A percentile compares a stretch with the other conserved stretches of the same genome.
These are phyloP conservation scores for Zoysia pacifica DNA, from an alignment of 176 grass and related monocot genomes.

Conservation along the genomic window DNA sequence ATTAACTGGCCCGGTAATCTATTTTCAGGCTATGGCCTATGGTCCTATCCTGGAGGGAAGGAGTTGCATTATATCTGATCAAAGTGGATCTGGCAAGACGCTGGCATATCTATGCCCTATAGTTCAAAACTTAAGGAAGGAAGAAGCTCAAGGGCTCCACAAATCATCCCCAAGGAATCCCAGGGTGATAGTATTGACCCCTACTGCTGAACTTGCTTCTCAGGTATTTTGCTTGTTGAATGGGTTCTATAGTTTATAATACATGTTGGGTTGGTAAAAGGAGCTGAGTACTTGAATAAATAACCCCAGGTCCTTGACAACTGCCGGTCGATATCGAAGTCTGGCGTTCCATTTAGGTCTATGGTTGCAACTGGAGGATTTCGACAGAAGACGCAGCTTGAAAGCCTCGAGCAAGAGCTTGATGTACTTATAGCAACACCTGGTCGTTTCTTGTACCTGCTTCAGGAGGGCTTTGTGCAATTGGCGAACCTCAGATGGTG, in stretches of 20 bases:
- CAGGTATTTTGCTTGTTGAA: conserved; percentile 50
- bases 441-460: conserved; percentile 81
- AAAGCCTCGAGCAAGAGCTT: conserved; percentile 79
- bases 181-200: conserved; percentile 75
- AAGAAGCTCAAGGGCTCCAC: conserved; percentile 61
- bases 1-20: neutral
- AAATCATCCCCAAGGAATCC: conserved; percentile 69
- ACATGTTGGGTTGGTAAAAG: neutral
- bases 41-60: no score
- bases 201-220: conserved; percentile 89
- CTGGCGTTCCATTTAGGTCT: conserved; percentile 83
- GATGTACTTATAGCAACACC: conserved; percentile 91
- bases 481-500: conserved; percentile 85
- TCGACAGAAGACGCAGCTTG: conserved; percentile 84
- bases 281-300: neutral
- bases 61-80: conserved; percentile 35
- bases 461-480: conserved; percentile 79
- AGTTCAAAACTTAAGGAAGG: conserved; percentile 40
- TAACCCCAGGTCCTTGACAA: conserved; percentile 73
- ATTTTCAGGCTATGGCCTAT: conserved; percentile 65
- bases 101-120: conserved; percentile 81
- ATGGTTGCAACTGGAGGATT: conserved; percentile 94
- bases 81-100: conserved; percentile 96
- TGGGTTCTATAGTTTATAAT: neutral
- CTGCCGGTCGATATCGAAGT: conserved; percentile 76